Conservation (phyloP, 371 early-diverging fungal genomes). For the Haplosporangium sp. region DNA sequence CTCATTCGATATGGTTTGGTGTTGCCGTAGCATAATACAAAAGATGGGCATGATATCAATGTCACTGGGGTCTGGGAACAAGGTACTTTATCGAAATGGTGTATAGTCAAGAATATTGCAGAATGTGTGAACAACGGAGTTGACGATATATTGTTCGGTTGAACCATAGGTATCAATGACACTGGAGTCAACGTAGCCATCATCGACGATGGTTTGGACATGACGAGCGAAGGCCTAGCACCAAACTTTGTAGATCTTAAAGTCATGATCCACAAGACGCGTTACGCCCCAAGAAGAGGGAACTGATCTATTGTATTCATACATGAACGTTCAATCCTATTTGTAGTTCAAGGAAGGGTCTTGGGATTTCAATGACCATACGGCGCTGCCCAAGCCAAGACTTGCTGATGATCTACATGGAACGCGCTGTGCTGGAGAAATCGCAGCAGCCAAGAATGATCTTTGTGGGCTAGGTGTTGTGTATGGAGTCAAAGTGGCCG, state of each 20-base stretch:
- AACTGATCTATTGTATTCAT: neutral
- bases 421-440: conserved; percentile 96
- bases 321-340: neutral
- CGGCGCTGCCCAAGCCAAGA: conserved; percentile 79
- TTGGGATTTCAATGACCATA: conserved; percentile 93
- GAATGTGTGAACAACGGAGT: neutral
- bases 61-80: conserved; percentile 91
- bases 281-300: neutral
- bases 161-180: conserved; percentile 81
- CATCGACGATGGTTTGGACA: conserved; percentile 95
- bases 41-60: conserved; percentile 87
- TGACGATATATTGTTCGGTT: neutral
- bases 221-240: conserved; percentile 80
- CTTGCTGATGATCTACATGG: conserved; percentile 91
- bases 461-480: conserved; percentile 96
- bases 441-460: conserved; percentile 89
- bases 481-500: conserved; percentile 86
- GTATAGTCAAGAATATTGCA: neutral
- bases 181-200: conserved; percentile 86
- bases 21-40: conserved; percentile 70
- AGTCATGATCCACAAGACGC: neutral
- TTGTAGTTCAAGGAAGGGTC: conserved; percentile 84
- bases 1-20: neutral
- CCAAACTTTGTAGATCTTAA: conserved; percentile 83
- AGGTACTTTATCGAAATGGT: conserved; percentile 55